Evolutionary conservation across 352 stramenopile genomes (phyloP).

Genomic region (Phytophthora constricta): DNA sequence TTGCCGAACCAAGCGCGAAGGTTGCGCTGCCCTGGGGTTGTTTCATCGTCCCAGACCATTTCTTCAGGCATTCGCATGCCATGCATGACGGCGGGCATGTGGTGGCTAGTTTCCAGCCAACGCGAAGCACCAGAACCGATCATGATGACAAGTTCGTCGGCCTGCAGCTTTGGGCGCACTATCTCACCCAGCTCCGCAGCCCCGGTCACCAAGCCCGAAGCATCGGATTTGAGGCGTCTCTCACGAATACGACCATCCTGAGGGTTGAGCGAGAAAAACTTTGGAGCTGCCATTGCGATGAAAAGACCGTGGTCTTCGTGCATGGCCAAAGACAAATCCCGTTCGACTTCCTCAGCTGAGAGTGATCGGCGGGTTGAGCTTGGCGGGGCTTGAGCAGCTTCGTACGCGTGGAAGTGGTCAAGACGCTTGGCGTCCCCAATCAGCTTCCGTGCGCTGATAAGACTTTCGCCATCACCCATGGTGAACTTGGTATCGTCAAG

Average conservation of each 20-base stretch:
- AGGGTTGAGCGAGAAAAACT: slow-evolving; percentile 49
- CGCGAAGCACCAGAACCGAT: slow-evolving; percentile 48
- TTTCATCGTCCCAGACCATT: slow-evolving; percentile 13
- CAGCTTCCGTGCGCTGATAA: slow-evolving; percentile 45
- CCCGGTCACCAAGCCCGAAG: slow-evolving; percentile 56
- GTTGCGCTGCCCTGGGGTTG: slow-evolving; percentile 23
- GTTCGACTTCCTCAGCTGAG: slow-evolving; percentile 11
- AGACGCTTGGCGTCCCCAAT: slow-evolving; percentile 53
- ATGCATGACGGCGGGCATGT: slow-evolving; percentile 61
- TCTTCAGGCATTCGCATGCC: slow-evolving; percentile 63
- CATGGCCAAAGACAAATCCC: slow-evolving; percentile 53
- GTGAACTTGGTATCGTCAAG: slow-evolving; percentile 52
- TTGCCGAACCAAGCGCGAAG: slow-evolving; percentile 68
- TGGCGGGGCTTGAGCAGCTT: slow-evolving; percentile 23
- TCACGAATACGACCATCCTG: slow-evolving; percentile 24
- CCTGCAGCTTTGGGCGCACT: slow-evolving; percentile 56
- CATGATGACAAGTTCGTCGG: slow-evolving; percentile 68
- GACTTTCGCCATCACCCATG: slow-evolving; percentile 39
- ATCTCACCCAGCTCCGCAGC: slow-evolving; percentile 25
- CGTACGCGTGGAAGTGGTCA: slow-evolving; percentile 75
- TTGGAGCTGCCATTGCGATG: slow-evolving; percentile 55
- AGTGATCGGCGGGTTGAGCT: slow-evolving; percentile 4
- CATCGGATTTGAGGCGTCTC: slow-evolving; percentile 33
- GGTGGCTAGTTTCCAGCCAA: slow-evolving; percentile 54
- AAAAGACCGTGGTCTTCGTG: slow-evolving; percentile 69